Percentiles rank a stretch among this genome's conserved stretches.
These are phyloP conservation scores for Kwoniella sp. DNA, from an alignment of 768 basidiomycete genomes.

Conservation along the genomic window DNA sequence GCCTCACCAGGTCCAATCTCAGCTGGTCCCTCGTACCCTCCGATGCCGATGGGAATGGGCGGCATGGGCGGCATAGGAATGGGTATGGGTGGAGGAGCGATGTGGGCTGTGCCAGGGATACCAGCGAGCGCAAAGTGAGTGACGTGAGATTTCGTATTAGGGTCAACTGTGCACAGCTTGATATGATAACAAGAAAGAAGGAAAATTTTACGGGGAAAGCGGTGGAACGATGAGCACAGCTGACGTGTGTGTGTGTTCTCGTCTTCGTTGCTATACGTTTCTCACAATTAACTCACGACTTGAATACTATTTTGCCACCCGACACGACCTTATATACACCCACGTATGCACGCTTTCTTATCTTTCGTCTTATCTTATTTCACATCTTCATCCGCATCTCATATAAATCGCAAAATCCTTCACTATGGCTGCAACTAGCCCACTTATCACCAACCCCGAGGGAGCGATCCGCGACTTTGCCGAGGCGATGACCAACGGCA, in stretches of 20 bases:
- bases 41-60: neutral
- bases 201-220: too few relatives aligned
- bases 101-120: slow-evolving; percentile 24
- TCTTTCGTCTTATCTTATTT: too few relatives aligned
- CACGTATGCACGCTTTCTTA: slow-evolving; percentile 5
- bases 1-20: slow-evolving; percentile 1
- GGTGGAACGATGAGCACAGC: neutral
- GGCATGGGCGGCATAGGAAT: too few relatives aligned
- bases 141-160: neutral
- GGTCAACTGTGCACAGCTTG: neutral
- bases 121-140: slow-evolving; percentile 21
- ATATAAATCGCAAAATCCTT: too few relatives aligned
- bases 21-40: slow-evolving; percentile 1
- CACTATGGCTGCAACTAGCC: slow-evolving; percentile 20
- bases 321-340: slow-evolving; percentile 12
- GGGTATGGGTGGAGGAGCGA: slow-evolving; percentile 3
- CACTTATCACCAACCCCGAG: slow-evolving; percentile 29
- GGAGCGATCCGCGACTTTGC: slow-evolving; percentile 38
- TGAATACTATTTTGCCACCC: neutral
- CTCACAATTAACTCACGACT: neutral
- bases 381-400: neutral
- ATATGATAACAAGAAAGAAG: neutral
- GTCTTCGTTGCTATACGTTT: neutral
- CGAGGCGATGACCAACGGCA: slow-evolving; percentile 38
- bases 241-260: slow-evolving; percentile 18